Evolutionary conservation across 164 flowering plant species (phyloP).

Genomic region (Nymphaea colorata): DNA sequence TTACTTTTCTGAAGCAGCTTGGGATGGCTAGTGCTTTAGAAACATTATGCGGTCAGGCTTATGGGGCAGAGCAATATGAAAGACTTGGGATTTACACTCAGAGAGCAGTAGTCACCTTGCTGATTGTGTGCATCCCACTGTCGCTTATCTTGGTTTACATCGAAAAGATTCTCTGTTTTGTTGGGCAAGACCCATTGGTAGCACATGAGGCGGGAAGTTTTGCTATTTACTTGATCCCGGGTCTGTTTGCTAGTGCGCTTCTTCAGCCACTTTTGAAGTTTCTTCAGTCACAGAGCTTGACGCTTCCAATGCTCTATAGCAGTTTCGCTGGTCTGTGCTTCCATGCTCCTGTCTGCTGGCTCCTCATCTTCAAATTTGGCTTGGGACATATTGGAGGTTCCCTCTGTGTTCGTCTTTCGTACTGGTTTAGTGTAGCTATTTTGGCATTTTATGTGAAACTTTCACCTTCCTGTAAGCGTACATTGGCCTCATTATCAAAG

Average conservation of each 20-base stretch:
- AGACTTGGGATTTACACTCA: conserved; percentile 4
- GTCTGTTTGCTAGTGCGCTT: conserved; percentile 33
- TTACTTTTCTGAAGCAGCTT: background rate
- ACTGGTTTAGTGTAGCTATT: background rate
- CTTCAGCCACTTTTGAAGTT: conserved; percentile 33
- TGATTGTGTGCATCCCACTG: background rate
- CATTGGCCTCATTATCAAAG: conserved; percentile 1
- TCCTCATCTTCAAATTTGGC: background rate
- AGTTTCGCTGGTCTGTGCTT: conserved; percentile 18
- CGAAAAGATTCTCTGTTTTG: background rate
- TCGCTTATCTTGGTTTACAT: background rate
- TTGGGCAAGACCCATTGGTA: background rate
- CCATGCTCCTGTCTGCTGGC: background rate
- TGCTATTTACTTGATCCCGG: background rate
- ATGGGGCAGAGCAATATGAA: conserved; percentile 4
- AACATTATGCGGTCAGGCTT: conserved; percentile 9
- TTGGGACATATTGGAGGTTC: background rate
- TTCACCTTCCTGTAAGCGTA: background rate
- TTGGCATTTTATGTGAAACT: background rate
- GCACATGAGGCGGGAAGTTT: background rate
- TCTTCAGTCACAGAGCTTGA: conserved; percentile 39
- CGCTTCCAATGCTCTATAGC: conserved; percentile 29
- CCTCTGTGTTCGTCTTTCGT: background rate
- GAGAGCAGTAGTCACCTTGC: background rate
- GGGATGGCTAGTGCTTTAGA: conserved; percentile 10